Conservation (phyloP, 2,329 filamentous ascomycete species). For the Leptographium wingfieldii region DNA sequence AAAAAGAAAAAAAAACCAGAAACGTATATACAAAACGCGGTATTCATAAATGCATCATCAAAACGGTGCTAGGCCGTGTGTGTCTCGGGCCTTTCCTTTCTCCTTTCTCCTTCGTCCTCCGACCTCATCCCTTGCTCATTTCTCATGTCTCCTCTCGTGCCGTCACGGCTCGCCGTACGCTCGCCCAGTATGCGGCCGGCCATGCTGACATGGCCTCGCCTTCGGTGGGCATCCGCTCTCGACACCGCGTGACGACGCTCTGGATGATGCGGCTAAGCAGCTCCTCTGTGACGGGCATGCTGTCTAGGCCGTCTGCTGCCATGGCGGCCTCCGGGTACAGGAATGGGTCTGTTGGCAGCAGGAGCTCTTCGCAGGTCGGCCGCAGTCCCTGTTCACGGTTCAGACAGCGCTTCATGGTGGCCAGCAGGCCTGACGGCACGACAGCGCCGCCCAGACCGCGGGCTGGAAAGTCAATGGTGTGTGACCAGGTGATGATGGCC, state of each 20-base stretch:
- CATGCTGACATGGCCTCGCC: conserved; percentile 41
- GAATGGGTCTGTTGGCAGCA: conserved; percentile 48
- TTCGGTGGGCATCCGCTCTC: conserved; percentile 45
- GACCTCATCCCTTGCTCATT: background rate
- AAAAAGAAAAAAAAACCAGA: background rate
- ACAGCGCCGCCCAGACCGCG: conserved; percentile 52
- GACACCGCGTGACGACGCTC: conserved; percentile 47
- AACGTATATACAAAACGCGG: background rate
- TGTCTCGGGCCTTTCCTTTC: background rate
- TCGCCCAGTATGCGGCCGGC: conserved; percentile 50
- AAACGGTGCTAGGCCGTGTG: background rate
- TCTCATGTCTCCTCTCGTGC: conserved; percentile 15
- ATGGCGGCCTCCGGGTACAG: conserved; percentile 43
- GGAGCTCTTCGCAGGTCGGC: conserved; percentile 50
- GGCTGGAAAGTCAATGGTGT: conserved; percentile 59
- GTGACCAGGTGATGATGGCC: conserved; percentile 69
- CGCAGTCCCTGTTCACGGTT: conserved; percentile 48
- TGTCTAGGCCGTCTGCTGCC: conserved; percentile 21
- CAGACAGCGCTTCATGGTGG: conserved; percentile 51
- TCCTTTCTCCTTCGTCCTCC: too few species aligned
- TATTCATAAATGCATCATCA: background rate
- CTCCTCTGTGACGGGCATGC: conserved; percentile 50
- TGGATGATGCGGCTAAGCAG: conserved; percentile 49
- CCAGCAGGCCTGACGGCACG: conserved; percentile 45
- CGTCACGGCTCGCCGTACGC: conserved; percentile 39